Conservation (phyloP, 2,329 filamentous ascomycete genomes). For the Aspergillus fijiensis region DNA sequence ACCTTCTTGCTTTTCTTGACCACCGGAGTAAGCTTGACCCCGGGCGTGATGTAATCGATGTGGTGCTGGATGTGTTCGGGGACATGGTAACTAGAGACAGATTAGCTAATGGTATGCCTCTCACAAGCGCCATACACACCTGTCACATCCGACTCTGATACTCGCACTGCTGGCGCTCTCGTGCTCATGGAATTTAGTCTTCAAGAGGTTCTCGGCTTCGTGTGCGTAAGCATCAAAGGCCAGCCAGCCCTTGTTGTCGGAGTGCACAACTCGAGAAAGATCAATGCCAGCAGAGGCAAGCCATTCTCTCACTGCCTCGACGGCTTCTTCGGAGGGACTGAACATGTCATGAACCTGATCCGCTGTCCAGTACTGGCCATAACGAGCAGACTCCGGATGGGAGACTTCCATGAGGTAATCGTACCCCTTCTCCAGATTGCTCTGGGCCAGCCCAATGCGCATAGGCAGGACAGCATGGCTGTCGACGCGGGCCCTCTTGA, state of each 20-base stretch:
- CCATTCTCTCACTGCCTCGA: slow-evolving; percentile 55
- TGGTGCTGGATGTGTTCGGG: slow-evolving; percentile 50
- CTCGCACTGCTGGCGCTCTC: slow-evolving; percentile 37
- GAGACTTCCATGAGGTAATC: slow-evolving; percentile 47
- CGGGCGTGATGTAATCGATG: slow-evolving; percentile 58
- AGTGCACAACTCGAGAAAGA: slow-evolving; percentile 49
- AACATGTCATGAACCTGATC: slow-evolving; percentile 47
- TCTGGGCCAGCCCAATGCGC: slow-evolving; percentile 49
- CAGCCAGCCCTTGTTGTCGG: slow-evolving; percentile 55
- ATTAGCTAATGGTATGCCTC: neutral
- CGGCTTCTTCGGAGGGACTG: slow-evolving; percentile 44
- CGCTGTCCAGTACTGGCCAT: slow-evolving; percentile 45
- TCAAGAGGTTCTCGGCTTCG: slow-evolving; percentile 55
- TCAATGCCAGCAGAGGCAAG: slow-evolving; percentile 54
- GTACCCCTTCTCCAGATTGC: slow-evolving; percentile 47
- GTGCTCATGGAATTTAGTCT: slow-evolving; percentile 55
- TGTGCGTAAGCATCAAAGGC: slow-evolving; percentile 55
- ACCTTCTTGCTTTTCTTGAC: slow-evolving; percentile 25
- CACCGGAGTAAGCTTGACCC: slow-evolving; percentile 50
- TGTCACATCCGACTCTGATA: slow-evolving; percentile 36
- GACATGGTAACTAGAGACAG: slow-evolving; percentile 46
- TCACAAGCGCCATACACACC: slow-evolving; percentile 28
- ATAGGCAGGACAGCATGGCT: slow-evolving; percentile 42
- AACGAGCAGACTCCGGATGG: slow-evolving; percentile 43
- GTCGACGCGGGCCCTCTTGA: slow-evolving; percentile 38